Evolutionary conservation across 768 basidiomycete species (phyloP).

Genomic region (Lentinula boryana): DNA sequence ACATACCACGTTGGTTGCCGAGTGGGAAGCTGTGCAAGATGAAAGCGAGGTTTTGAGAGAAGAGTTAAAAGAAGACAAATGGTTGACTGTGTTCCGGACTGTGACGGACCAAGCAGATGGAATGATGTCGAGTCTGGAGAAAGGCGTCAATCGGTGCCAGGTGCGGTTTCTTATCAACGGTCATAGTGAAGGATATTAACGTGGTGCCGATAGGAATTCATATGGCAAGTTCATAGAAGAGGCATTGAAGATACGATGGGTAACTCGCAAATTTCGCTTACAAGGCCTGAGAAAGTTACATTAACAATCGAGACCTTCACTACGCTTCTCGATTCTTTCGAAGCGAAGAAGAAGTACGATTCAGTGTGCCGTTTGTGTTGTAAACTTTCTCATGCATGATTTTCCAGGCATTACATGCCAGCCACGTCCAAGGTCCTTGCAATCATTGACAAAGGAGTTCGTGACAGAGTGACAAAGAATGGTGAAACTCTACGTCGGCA

Average conservation of each 20-base stretch:
- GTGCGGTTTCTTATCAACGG: constrained; percentile 34
- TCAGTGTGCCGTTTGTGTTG: constrained; percentile 8
- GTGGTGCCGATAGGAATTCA: constrained; percentile 59
- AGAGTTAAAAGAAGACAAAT: constrained; percentile 96
- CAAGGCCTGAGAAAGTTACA: constrained; percentile 44
- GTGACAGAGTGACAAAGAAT: constrained; percentile 92
- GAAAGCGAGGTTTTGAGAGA: constrained; percentile 80
- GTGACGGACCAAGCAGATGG: constrained; percentile 93
- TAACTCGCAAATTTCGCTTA: constrained; percentile 38
- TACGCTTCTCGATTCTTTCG: constrained; percentile 67
- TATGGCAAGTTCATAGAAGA: constrained; percentile 71
- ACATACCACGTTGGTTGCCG: constrained; percentile 61
- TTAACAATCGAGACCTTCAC: constrained; percentile 59
- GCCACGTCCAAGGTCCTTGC: constrained; percentile 88
- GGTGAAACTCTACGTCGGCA: constrained; percentile 90
- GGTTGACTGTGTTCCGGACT: constrained; percentile 91
- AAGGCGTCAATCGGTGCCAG: constrained; percentile 86
- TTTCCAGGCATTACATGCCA: constrained; percentile 83
- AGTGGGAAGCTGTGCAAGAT: constrained; percentile 79
- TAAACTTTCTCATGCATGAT: constrained; percentile 10
- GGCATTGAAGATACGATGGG: constrained; percentile 36
- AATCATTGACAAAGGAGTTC: constrained; percentile 91
- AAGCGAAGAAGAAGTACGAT: constrained; percentile 81
- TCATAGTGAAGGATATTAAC: not conserved
- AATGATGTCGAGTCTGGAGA: constrained; percentile 96